phyloP scores from a whole-genome alignment of 2,329 filamentous ascomycete genomes.

The Fusarium hainanense region DNA sequence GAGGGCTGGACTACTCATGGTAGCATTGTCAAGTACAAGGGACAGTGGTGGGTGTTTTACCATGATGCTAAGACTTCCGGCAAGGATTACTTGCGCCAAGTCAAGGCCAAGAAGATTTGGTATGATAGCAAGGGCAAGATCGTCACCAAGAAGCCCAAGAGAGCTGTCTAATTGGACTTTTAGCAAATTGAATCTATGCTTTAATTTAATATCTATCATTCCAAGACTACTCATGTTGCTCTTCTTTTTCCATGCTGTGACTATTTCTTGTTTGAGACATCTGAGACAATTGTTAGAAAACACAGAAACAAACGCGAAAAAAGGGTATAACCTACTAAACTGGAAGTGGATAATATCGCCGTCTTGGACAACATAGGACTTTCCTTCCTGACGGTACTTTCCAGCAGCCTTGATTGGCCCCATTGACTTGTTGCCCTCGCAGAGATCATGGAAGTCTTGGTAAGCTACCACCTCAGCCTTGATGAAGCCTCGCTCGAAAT shows the following conservation, averaged over 20 bases:
- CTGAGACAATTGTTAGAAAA: not conserved
- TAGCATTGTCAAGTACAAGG: slow-evolving; percentile 21
- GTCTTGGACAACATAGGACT: slow-evolving; percentile 58
- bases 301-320: fast-evolving
- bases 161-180: no score
- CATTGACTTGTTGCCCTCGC: slow-evolving; percentile 57
- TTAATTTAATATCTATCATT: not conserved
- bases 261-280: slow-evolving; percentile 7
- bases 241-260: not conserved
- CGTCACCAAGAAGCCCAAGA: not conserved
- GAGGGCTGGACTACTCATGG: slow-evolving; percentile 21
- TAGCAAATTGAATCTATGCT: slow-evolving; percentile 44
- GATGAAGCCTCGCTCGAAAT: slow-evolving; percentile 59
- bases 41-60: slow-evolving; percentile 24
- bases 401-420: slow-evolving; percentile 58
- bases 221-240: not conserved
- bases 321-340: slow-evolving; percentile 51
- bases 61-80: slow-evolving; percentile 18
- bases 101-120: slow-evolving; percentile 27
- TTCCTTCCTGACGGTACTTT: slow-evolving; percentile 59
- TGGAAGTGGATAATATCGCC: slow-evolving; percentile 59
- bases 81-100: slow-evolving; percentile 13
- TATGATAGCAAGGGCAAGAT: slow-evolving; percentile 23
- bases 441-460: slow-evolving; percentile 58
- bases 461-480: slow-evolving; percentile 60